These are phyloP conservation scores for Hypomontagnella monticulosa DNA, from an alignment of 495 filamentous ascomycete genomes.

Conservation along the genomic window DNA sequence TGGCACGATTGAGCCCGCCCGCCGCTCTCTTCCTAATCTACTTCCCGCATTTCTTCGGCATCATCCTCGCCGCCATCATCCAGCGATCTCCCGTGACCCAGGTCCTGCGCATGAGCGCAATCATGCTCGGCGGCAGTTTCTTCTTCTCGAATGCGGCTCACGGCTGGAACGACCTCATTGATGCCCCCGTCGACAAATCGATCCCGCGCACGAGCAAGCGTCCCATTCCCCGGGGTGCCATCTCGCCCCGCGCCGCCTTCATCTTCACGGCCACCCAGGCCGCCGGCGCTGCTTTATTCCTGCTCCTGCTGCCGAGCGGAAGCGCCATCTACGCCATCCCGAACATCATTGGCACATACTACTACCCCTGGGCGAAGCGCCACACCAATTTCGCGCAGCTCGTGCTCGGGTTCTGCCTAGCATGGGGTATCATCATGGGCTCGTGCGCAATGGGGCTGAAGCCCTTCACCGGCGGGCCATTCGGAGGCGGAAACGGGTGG, in stretches of 20 bases:
- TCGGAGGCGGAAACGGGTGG: slow-evolving; percentile 19
- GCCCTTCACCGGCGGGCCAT: slow-evolving; percentile 40
- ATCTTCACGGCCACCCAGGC: slow-evolving; percentile 47
- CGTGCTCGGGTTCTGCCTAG: slow-evolving; percentile 52
- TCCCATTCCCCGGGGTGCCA: slow-evolving; percentile 53
- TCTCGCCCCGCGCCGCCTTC: slow-evolving; percentile 47
- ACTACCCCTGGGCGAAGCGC: slow-evolving; percentile 56
- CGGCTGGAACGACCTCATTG: slow-evolving; percentile 57
- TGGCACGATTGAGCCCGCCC: slow-evolving; percentile 49
- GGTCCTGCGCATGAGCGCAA: slow-evolving; percentile 26
- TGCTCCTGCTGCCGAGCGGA: slow-evolving; percentile 37
- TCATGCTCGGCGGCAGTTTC: slow-evolving; percentile 52
- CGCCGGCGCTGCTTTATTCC: slow-evolving; percentile 37
- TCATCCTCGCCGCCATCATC: slow-evolving; percentile 48
- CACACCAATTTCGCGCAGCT: slow-evolving; percentile 54
- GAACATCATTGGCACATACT: slow-evolving; percentile 45
- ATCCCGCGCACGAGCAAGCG: slow-evolving; percentile 50
- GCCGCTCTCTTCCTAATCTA: slow-evolving; percentile 51
- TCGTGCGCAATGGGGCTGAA: slow-evolving; percentile 43
- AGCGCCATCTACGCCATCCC: slow-evolving; percentile 45
- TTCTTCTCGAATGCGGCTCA: slow-evolving; percentile 54
- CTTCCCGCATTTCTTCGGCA: slow-evolving; percentile 53
- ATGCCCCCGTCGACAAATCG: slow-evolving; percentile 50
- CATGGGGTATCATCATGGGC: slow-evolving; percentile 48
- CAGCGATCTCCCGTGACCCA: slow-evolving; percentile 27